Base-by-base conservation (phyloP, 1,284 basidiomycete species). In the Apiotrichum siamense region DNA sequence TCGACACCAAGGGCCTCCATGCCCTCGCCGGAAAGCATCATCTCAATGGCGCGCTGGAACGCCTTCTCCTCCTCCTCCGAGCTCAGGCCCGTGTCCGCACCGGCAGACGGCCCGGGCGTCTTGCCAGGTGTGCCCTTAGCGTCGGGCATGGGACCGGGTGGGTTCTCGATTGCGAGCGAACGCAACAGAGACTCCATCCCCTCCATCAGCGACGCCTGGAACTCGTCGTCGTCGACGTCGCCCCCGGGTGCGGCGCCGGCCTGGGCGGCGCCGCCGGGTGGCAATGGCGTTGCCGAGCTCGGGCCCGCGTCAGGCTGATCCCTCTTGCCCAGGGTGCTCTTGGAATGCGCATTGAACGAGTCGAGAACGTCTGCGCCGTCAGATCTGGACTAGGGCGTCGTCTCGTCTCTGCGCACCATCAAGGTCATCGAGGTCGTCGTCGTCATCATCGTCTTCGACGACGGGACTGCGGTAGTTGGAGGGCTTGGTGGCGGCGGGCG, bases 151-250 rank as follows among this genome's bases (percentile, higher is more conserved):
- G 64, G 63, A 25, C 62, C 66, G n/a, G 63, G 63, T 18, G 73
- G 68, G 27, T 73, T 75, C 6, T 70, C 72, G 12, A 72, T 75
- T 17, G 64, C 75, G 10, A 94, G 77, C 63, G 84, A 85, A 20
- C 79, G 78, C 77, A 96, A 82, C 40, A 96, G 78, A n/a, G 77
- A 77, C 67, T 90, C 87, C 90, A 97, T 94, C 27, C 83, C 86
- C 64, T 81, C 78, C 7, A 84, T 82, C 39, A 96, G 78, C 65
- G 88, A 84, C 36, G 79, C 77, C 37, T 85, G 82, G 64, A 91
- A 88, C 35, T 67, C 69, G 38, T 77, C 72, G 36, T 77, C 76
- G 56, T 71, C 78, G 72, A 55, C 69, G 66, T 63, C 73, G 69
- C 54, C n/a, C n/a, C n/a, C 62, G 38, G 52, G 15, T 12, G 52